Conservation (phyloP, 345 rosid genomes). For the Ceriops decandra region DNA sequence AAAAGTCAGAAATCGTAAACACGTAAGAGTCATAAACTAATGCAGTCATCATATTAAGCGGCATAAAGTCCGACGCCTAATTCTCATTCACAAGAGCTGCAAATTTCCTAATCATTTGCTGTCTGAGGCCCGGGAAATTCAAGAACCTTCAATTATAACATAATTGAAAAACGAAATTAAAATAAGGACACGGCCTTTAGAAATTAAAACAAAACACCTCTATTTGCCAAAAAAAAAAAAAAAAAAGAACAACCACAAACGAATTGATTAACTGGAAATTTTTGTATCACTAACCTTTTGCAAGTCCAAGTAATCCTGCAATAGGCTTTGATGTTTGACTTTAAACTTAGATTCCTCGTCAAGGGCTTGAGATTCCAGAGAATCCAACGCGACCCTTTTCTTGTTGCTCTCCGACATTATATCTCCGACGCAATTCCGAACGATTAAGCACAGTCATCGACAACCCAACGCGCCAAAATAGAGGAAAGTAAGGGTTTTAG, state of each 20-base stretch:
- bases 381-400: constrained; percentile 22
- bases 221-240: background rate
- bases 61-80: too few relatives aligned
- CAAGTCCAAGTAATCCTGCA: constrained; percentile 36
- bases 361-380: constrained; percentile 8
- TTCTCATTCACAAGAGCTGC: too few relatives aligned
- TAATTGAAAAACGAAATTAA: too few relatives aligned
- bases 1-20: constrained; percentile 10
- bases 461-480: background rate
- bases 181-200: too few relatives aligned
- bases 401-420: constrained; percentile 21
- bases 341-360: constrained; percentile 19
- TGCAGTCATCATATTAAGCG: too few relatives aligned
- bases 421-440: constrained; percentile 1
- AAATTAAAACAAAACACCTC: too few relatives aligned
- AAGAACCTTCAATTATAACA: too few relatives aligned
- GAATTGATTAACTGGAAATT: background rate
- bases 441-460: background rate
- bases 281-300: constrained; percentile 31
- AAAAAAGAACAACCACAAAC: background rate
- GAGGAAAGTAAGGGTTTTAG: background rate
- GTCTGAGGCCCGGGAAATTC: background rate
- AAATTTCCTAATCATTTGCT: background rate
- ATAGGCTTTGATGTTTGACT: constrained; percentile 28
- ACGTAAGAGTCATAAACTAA: background rate